Conservation (phyloP, 208 protist species). For the Phytomonas serpens region DNA sequence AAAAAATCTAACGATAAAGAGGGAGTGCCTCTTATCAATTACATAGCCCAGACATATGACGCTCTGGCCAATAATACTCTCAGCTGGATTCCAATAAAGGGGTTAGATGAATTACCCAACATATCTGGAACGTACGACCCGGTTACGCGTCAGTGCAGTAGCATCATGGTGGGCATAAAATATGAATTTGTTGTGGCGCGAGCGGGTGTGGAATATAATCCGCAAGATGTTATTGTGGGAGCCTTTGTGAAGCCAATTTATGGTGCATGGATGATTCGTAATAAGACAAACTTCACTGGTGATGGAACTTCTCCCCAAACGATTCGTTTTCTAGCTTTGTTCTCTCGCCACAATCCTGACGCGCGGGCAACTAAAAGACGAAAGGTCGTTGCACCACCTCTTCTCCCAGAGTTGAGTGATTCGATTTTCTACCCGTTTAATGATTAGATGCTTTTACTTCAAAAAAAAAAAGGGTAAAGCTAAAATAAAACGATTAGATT, state of each 20-base stretch:
- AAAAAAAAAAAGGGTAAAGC: neutral
- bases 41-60: slow-evolving; percentile 62
- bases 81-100: slow-evolving; percentile 61
- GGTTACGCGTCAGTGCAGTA: slow-evolving; percentile 34
- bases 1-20: slow-evolving; percentile 14
- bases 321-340: slow-evolving; percentile 44
- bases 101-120: slow-evolving; percentile 19
- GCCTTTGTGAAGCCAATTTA: slow-evolving; percentile 51
- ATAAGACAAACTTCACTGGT: slow-evolving; percentile 33
- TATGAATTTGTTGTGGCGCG: slow-evolving; percentile 65
- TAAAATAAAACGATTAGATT: neutral
- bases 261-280: slow-evolving; percentile 39
- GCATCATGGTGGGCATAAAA: slow-evolving; percentile 46
- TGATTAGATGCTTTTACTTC: neutral
- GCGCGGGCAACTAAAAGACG: slow-evolving; percentile 38
- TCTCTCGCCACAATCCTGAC: slow-evolving; percentile 30
- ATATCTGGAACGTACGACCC: slow-evolving; percentile 30
- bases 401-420: slow-evolving; percentile 53
- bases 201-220: slow-evolving; percentile 60
- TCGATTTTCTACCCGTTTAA: slow-evolving; percentile 76
- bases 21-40: slow-evolving; percentile 19
- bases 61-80: slow-evolving; percentile 59
- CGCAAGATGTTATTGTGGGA: slow-evolving; percentile 66
- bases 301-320: slow-evolving; percentile 25
- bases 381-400: slow-evolving; percentile 40